A percentile compares a stretch with the other conserved stretches of the same genome.
phyloP scores from a whole-genome alignment of 208 protist species.

The Porcisia hertigi region DNA sequence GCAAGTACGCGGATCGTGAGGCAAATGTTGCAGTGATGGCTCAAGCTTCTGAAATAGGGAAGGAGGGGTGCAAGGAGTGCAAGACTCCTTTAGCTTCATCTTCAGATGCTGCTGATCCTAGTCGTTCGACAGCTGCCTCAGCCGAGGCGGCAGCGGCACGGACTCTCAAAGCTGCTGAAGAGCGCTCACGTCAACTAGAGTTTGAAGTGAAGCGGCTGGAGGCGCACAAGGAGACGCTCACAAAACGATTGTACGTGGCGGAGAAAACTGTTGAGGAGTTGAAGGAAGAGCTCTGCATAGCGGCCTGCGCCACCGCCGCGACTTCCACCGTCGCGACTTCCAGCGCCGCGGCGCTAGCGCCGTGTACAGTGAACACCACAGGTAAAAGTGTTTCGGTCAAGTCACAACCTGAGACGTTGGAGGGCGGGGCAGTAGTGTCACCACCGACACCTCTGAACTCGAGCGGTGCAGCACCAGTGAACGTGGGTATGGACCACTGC shows the following conservation, averaged over 20 bases:
- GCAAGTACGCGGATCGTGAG: constrained; percentile 3
- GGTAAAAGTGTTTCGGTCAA: background rate
- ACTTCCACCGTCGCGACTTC: background rate
- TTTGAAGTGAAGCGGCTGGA: constrained; percentile 13
- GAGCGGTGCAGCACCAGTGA: background rate
- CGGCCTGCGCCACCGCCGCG: background rate
- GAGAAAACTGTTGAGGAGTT: constrained; percentile 3
- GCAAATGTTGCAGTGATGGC: background rate
- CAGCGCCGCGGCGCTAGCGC: background rate
- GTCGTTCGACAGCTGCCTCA: background rate
- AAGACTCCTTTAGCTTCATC: background rate
- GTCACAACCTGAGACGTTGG: background rate
- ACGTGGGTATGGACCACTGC: background rate
- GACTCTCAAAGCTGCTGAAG: background rate
- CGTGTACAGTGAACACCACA: background rate
- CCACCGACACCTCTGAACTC: background rate
- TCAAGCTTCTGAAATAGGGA: no score
- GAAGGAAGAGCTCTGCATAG: background rate
- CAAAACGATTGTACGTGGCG: constrained; percentile 1
- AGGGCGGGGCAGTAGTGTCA: background rate
- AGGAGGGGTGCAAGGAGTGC: no score
- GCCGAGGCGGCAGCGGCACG: background rate
- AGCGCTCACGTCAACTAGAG: constrained; percentile 4
- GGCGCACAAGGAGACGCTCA: constrained; percentile 15
- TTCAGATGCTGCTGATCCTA: background rate